phyloP scores from a whole-genome alignment of 257 asterid species.

The Solanum piurae region DNA sequence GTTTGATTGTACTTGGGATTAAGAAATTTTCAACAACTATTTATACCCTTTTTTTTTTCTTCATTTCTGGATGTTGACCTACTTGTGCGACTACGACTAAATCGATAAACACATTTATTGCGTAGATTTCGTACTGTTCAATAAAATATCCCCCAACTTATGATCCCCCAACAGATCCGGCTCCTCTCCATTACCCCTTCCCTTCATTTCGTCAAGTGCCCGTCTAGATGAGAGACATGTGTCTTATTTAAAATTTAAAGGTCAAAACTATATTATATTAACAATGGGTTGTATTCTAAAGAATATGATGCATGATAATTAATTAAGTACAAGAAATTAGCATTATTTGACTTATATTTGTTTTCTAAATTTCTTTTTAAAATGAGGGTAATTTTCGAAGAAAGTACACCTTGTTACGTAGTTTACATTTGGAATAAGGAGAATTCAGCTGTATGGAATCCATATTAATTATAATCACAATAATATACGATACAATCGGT shows the following conservation, averaged over 20 bases:
- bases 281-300: neutral
- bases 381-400: neutral
- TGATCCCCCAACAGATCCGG: too few relatives aligned
- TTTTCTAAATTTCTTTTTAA: neutral
- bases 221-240: too few relatives aligned
- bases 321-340: neutral
- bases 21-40: too few relatives aligned
- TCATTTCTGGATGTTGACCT: neutral
- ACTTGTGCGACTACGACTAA: neutral
- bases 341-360: neutral
- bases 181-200: too few relatives aligned
- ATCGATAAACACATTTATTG: neutral
- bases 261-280: too few relatives aligned
- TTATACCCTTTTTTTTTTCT: too few relatives aligned
- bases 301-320: neutral
- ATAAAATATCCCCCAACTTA: neutral
- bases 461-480: neutral
- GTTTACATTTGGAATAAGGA: neutral
- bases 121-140: neutral
- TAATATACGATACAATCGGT: neutral
- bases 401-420: neutral
- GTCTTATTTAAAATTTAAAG: too few relatives aligned
- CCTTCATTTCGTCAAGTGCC: too few relatives aligned
- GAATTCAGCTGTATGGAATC: neutral
- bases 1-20: neutral